Conservation (phyloP, 345 rosid genomes). For the rapeseed (Brassica napus) region Da-Ae NC_063442.1:35164001-35164500, state of each 20-base stretch:
- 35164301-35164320: neutral
- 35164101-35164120: neutral
- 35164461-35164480: conserved; percentile 77
- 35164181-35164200: neutral
- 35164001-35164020: conserved; percentile 87
- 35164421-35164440: neutral
- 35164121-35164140: neutral
- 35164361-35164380: neutral
- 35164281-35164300: neutral
- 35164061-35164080: conserved; percentile 80
- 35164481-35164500: conserved; percentile 81
- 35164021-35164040: conserved; percentile 79
- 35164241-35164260: neutral
- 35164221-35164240: no score
- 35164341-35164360: neutral
- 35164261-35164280: no score
- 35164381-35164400: neutral
- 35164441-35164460: neutral
- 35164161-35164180: neutral
- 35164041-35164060: conserved; percentile 62
- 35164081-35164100: neutral
- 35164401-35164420: neutral
- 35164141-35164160: neutral
- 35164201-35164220: neutral
- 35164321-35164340: neutral